phyloP scores from a whole-genome alignment of 2,329 filamentous ascomycete species.

The Domatiomyces globalis region DNA sequence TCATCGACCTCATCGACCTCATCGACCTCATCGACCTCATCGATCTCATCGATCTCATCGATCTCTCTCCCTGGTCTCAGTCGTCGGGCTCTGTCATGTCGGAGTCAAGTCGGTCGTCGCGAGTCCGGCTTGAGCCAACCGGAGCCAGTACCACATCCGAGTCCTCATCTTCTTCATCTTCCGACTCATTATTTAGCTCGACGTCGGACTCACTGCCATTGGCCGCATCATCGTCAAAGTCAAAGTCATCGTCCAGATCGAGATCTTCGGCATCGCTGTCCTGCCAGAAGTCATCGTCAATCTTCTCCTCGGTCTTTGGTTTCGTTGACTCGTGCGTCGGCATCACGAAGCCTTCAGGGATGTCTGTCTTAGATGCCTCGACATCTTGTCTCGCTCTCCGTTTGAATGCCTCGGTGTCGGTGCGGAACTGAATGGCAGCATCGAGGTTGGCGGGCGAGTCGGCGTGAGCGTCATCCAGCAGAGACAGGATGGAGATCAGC shows the following conservation, averaged over 20 bases:
- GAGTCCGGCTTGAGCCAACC: not conserved
- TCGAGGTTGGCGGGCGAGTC: slow-evolving; percentile 91
- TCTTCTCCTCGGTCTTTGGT: slow-evolving; percentile 39
- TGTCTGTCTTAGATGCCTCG: slow-evolving; percentile 59
- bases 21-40: too few relatives aligned
- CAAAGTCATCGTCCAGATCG: slow-evolving; percentile 28
- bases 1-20: too few relatives aligned
- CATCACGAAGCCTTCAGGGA: slow-evolving; percentile 68
- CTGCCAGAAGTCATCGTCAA: slow-evolving; percentile 69
- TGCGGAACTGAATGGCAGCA: slow-evolving; percentile 72
- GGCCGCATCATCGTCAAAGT: slow-evolving; percentile 42
- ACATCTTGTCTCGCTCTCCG: slow-evolving; percentile 54
- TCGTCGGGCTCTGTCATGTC: slow-evolving; percentile 16
- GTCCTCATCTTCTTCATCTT: slow-evolving; percentile 35
- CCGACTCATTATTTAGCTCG: slow-evolving; percentile 42
- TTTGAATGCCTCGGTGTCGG: slow-evolving; percentile 56
- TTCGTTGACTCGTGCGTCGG: slow-evolving; percentile 55
- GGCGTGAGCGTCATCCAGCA: slow-evolving; percentile 88
- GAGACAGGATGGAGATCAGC: slow-evolving; percentile 75
- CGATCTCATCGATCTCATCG: too few relatives aligned
- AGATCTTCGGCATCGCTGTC: slow-evolving; percentile 56
- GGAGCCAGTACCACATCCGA: slow-evolving; percentile 5
- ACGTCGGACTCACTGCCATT: slow-evolving; percentile 16
- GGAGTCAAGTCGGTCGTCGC: slow-evolving; percentile 12
- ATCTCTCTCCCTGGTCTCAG: not conserved